A percentile compares a stretch with the other conserved stretches of the same genome.
Evolutionary conservation across 768 basidiomycete species (phyloP).

Genomic region (Rubroboletus satanas): DNA sequence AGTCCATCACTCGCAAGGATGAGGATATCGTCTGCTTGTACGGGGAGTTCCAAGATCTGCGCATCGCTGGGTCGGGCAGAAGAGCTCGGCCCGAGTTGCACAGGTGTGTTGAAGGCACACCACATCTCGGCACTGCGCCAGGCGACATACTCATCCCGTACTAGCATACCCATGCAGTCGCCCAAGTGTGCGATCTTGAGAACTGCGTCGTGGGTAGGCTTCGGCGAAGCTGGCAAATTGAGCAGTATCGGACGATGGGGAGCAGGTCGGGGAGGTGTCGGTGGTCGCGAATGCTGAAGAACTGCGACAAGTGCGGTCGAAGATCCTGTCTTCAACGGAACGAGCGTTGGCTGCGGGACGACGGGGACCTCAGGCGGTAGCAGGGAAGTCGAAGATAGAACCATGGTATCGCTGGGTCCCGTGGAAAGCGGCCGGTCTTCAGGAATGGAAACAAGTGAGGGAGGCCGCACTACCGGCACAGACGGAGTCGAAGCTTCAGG

Average conservation of each 20-base stretch:
- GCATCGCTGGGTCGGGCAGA: slow-evolving; percentile 65
- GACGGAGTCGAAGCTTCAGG: slow-evolving; percentile 20
- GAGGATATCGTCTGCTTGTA: slow-evolving; percentile 68
- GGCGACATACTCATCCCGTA: slow-evolving; percentile 71
- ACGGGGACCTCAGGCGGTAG: slow-evolving; percentile 16
- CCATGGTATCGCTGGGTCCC: background rate
- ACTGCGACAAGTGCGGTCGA: slow-evolving; percentile 68
- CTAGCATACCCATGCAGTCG: slow-evolving; percentile 84
- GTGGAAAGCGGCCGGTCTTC: slow-evolving; percentile 14
- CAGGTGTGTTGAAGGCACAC: slow-evolving; percentile 73
- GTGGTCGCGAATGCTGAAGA: slow-evolving; percentile 42
- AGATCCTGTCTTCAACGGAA: slow-evolving; percentile 55
- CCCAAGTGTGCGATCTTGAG: slow-evolving; percentile 83
- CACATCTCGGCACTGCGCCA: slow-evolving; percentile 95
- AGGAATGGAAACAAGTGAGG: slow-evolving; percentile 21
- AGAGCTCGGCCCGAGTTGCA: slow-evolving; percentile 59
- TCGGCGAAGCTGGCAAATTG: slow-evolving; percentile 24
- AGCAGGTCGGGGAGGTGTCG: slow-evolving; percentile 12
- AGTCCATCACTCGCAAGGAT: slow-evolving; percentile 81
- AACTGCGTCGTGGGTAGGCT: slow-evolving; percentile 49
- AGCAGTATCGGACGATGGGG: slow-evolving; percentile 18
- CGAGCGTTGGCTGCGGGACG: slow-evolving; percentile 18
- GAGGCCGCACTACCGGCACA: slow-evolving; percentile 1
- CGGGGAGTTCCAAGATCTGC: slow-evolving; percentile 65
- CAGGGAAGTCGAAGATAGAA: background rate